Evolutionary conservation across 495 filamentous ascomycete genomes (phyloP).

Genomic region (Darksidea phi): DNA sequence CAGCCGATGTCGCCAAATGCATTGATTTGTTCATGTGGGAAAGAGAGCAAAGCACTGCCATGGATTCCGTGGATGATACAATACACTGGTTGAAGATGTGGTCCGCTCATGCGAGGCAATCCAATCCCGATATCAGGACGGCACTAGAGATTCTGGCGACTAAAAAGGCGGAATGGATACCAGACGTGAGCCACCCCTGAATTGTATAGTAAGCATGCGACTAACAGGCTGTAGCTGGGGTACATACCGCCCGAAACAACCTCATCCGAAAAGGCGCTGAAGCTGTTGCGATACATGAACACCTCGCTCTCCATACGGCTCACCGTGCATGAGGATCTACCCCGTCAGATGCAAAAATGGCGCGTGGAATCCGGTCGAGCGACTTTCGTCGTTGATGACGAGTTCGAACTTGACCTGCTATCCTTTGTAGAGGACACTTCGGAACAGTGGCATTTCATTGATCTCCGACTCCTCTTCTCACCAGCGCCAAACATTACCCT

Average conservation of each 20-base stretch:
- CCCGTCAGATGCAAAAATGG: conserved; percentile 68
- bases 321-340: conserved; percentile 72
- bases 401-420: conserved; percentile 91
- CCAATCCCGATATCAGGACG: conserved; percentile 86
- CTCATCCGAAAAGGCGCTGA: conserved; percentile 61
- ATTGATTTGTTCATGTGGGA: conserved; percentile 81
- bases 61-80: conserved; percentile 55
- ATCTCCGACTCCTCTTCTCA: conserved; percentile 78
- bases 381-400: conserved; percentile 76
- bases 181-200: conserved; percentile 58
- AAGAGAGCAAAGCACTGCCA: conserved; percentile 56
- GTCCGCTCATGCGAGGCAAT: conserved; percentile 63
- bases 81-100: conserved; percentile 69
- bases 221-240: conserved; percentile 52
- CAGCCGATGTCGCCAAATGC: conserved; percentile 70
- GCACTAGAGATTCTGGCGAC: conserved; percentile 79
- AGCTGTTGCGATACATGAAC: conserved; percentile 75
- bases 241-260: conserved; percentile 77
- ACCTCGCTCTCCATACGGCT: conserved; percentile 76
- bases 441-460: conserved; percentile 88
- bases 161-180: conserved; percentile 70
- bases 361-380: conserved; percentile 74
- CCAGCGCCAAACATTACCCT: conserved; percentile 57
- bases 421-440: conserved; percentile 76
- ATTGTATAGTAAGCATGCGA: conserved; percentile 1